Base-by-base conservation (phyloP, 1,284 basidiomycete genomes). In the Megacollybia platyphylla region DNA sequence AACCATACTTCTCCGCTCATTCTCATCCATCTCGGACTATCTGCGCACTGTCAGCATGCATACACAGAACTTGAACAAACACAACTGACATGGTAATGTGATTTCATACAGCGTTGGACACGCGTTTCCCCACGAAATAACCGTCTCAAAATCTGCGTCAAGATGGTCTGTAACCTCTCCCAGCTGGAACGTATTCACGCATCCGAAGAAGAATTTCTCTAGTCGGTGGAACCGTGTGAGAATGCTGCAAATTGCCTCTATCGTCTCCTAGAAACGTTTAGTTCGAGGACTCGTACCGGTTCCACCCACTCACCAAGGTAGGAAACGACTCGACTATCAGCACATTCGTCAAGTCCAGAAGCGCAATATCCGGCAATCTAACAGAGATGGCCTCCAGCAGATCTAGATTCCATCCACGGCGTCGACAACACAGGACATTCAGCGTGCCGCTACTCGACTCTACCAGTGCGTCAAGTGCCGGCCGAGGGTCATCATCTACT, bases 331-430 rank as follows among this genome's bases (percentile, higher is more conserved):
- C 55, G 1, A 57, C 54, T 15, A 57, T 48, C 17, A 63, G 52
- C 8, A 63, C 44, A 41, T 63, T 63, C 34, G 54, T 57, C 13
- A 64, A 45, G 35, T 54, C 55, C 13, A 64, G 45, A 7, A 52
- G 52, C 28, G 56, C 52, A 9, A 63, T 51, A 41, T 60, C 51
- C 1, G 58, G 60, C 4, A 64, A 48, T 28, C 50, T 51, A 3
- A 43, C 35, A 5, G 62, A 57, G 18, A 62, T 52, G n/a, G 51
- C 44, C 5, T 57, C 56, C 6, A 64, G 47, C 8, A 63, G 46
- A 42, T 62, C 62, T 30, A 59, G 41, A 43, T 64, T 64, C 60
- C 61, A 62, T 0, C 60, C 59, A 40, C 57, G 49, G 20, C 60
- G 47, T n/a, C 57, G 52, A 43, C 60, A 62, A 40, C 54, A 54